Base-by-base conservation (phyloP, 192 early-diverging fungal genomes). In the Mortierella claussenii region DNA sequence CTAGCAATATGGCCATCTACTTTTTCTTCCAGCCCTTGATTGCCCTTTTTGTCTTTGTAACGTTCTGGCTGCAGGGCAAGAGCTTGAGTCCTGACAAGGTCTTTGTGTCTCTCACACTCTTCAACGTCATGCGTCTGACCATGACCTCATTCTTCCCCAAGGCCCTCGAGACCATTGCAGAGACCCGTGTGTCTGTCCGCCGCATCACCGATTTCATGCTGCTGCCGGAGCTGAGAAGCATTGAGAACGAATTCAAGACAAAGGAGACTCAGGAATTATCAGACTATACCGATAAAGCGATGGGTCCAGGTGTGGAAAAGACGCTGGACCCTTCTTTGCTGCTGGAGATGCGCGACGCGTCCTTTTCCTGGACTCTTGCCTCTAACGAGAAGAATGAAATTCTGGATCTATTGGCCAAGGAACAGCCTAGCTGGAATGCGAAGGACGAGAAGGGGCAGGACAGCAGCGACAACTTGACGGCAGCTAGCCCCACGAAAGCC, bases 121-220 rank as follows among this genome's bases (percentile, higher is more conserved):
- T 80, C 55, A 80, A 80, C n/a, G 65, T 80, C 17, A 73, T 80
- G 63, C 61, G 79, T 11, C 59, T 80, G 13, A 80, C 79, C 46
- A 80, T 80, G 79, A 80, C 79, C 5, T 60, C 59, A 23, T 80
- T 80, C 69, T 70, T 80, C 49, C 79, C 79, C 31, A 80, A 62
- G 53, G 79, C 69, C 23, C 43, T 80, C n/a, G 79, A 80, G 60
- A 80, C 79, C n/a, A 80, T 70, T 21, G 68, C 79, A 17, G 79
- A 80, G 43, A 61, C 68, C 11, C 49, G 69, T 13, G 69, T 80
- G 5, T 71, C 68, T 13, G 69, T 67, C 2, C 61, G 65, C 17
- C 68, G 79, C 31, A 80, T 80, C 33, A 80, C 79, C 6, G 68
- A 80, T 28, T 80, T 80, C 34, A 50, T 80, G 79, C 21, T 80